phyloP scores from a whole-genome alignment of 345 rosid species.

The Carallia brachiata region DNA sequence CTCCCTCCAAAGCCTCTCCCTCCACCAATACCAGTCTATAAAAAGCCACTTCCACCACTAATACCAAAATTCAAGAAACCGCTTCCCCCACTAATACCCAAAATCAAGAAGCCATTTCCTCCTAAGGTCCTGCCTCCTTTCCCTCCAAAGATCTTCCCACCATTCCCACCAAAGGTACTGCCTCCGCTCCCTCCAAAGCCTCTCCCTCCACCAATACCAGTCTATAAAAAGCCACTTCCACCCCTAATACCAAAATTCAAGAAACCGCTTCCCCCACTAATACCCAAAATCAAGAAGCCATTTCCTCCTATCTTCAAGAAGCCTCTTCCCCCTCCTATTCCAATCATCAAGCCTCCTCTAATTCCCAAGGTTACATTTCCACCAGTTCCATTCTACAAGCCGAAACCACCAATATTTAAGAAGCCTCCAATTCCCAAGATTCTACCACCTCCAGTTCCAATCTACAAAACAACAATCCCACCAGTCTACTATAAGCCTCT shows the following conservation, averaged over 20 bases:
- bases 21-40: not conserved
- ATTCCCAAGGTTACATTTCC: constrained; percentile 5
- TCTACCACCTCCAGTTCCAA: constrained; percentile 6
- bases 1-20: constrained; percentile 1
- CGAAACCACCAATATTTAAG: constrained; percentile 3
- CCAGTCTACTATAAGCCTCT: constrained; percentile 17
- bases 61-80: not conserved
- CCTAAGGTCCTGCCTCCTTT: constrained; percentile 7
- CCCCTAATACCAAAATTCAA: not conserved
- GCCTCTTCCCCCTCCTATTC: constrained; percentile 26
- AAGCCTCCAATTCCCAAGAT: not conserved
- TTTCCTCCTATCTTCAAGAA: not conserved
- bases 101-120: not conserved
- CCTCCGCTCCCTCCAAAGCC: not conserved
- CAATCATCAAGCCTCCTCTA: constrained; percentile 8
- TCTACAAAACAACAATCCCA: constrained; percentile 13
- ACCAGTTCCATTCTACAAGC: constrained; percentile 24
- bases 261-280: constrained; percentile 21
- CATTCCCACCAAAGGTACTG: constrained; percentile 4
- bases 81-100: constrained; percentile 17
- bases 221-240: not conserved
- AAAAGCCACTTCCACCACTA: constrained; percentile 3
- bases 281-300: constrained; percentile 8
- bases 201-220: no score
- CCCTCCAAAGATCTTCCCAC: constrained; percentile 4